phyloP scores from a whole-genome alignment of 2,329 filamentous ascomycete genomes.

The Ceratocystis diversiconidia region DNA sequence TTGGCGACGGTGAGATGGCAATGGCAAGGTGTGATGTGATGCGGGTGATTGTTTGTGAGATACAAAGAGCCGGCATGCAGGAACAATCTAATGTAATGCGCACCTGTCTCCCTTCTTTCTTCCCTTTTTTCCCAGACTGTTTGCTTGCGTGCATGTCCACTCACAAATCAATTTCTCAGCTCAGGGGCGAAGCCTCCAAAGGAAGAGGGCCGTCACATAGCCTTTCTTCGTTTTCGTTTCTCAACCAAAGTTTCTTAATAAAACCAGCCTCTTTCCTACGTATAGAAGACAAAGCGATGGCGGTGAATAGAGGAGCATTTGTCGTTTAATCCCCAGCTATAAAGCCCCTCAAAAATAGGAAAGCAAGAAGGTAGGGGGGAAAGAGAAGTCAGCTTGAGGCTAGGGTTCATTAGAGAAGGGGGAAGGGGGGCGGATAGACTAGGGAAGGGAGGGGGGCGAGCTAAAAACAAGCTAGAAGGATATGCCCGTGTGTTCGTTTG shows the following conservation, averaged over 20 bases:
- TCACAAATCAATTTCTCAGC: not conserved
- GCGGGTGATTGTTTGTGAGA: not conserved
- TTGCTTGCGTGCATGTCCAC: no score
- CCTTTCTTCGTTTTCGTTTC: not conserved
- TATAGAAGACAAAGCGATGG: not conserved
- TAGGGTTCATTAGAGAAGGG: conserved; percentile 1
- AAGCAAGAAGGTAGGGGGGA: no score
- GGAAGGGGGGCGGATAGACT: not conserved
- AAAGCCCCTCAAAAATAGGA: not conserved
- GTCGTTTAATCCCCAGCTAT: not conserved
- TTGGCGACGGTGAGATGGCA: not conserved
- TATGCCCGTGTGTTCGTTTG: not conserved
- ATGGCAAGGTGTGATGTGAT: not conserved
- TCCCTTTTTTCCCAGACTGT: not conserved
- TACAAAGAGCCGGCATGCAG: not conserved
- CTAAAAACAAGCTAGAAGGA: conserved; percentile 4
- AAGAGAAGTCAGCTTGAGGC: not conserved
- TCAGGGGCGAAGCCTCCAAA: not conserved
- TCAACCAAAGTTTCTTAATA: not conserved
- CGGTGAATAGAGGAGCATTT: not conserved
- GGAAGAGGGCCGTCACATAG: not conserved
- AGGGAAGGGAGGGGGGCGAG: not conserved
- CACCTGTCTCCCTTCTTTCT: not conserved
- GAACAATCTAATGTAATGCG: not conserved
- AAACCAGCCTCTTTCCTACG: not conserved